phyloP scores from a whole-genome alignment of 305 asterid genomes.

The Fraxinus sp. region DNA sequence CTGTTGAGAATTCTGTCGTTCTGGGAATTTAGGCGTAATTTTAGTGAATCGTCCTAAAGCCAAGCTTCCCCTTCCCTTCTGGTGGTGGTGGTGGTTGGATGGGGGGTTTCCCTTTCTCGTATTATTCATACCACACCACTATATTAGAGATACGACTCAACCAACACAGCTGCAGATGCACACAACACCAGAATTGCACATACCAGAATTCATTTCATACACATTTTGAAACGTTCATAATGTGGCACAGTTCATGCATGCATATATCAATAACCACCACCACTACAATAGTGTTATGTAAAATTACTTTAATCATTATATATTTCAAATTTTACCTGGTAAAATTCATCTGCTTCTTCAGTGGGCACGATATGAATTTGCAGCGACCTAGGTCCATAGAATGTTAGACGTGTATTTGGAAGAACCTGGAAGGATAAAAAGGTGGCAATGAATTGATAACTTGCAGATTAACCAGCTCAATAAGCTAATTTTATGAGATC shows the following conservation, averaged over 20 bases:
- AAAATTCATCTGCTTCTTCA: slow-evolving; percentile 82
- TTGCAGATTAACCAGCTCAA: slow-evolving; percentile 15
- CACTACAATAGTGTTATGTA: background rate
- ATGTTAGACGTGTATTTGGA: slow-evolving; percentile 73
- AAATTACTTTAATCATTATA: background rate
- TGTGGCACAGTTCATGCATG: background rate
- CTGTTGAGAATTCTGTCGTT: background rate
- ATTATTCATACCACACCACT: background rate
- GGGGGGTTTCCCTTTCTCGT: background rate
- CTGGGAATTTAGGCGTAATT: background rate
- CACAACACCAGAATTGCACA: background rate
- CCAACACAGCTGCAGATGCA: slow-evolving; percentile 1
- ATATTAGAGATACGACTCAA: background rate
- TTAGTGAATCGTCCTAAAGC: background rate
- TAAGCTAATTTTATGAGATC: slow-evolving; percentile 25
- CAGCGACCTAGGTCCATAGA: slow-evolving; percentile 93
- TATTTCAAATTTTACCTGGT: slow-evolving; percentile 50
- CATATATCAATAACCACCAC: background rate
- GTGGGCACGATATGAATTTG: slow-evolving; percentile 70
- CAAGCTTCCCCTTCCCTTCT: background rate
- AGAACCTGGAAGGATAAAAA: slow-evolving; percentile 48
- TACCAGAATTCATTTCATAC: background rate
- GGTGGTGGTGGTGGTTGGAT: background rate
- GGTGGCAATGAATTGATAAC: slow-evolving; percentile 14
- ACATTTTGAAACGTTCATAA: background rate